Conservation (phyloP, 352 stramenopile genomes). For the Elongisporangium anandrum region DNA sequence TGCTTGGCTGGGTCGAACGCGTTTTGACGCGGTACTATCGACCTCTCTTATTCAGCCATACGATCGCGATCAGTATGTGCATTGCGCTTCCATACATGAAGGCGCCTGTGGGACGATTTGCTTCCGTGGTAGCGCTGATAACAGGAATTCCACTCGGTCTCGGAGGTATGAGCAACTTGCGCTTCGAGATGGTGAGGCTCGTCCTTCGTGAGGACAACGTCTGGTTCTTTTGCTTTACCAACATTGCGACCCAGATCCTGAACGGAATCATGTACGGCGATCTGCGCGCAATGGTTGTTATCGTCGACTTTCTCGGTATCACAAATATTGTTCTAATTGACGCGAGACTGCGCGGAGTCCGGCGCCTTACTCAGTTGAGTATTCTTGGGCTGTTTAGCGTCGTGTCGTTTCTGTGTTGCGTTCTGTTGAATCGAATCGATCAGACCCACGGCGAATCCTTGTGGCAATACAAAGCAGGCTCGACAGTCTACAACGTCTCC, state of each 20-base stretch:
- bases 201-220: conserved; percentile 32
- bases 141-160: conserved; percentile 20
- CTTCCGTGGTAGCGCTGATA: conserved; percentile 11
- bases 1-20: conserved; percentile 13
- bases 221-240: conserved; percentile 31
- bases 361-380: conserved; percentile 6
- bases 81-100: conserved; percentile 15
- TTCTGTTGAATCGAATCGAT: conserved; percentile 19
- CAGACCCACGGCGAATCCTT: neutral
- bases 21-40: conserved; percentile 19
- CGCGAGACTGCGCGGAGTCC: conserved; percentile 19
- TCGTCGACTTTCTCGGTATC: conserved; percentile 27
- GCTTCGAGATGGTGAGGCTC: conserved; percentile 32
- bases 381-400: neutral
- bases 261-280: conserved; percentile 25
- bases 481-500: neutral
- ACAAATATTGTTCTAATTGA: conserved; percentile 28
- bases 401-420: conserved; percentile 14
- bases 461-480: neutral
- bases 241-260: conserved; percentile 17
- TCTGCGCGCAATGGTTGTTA: conserved; percentile 13
- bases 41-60: conserved; percentile 15
- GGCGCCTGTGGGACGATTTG: conserved; percentile 4
- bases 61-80: conserved; percentile 15
- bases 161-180: conserved; percentile 19